A percentile compares a stretch with the other conserved stretches of the same genome.
These are phyloP conservation scores for Fusarium phyllophilum DNA, from an alignment of 2,329 filamentous ascomycete genomes.

Conservation along the genomic window DNA sequence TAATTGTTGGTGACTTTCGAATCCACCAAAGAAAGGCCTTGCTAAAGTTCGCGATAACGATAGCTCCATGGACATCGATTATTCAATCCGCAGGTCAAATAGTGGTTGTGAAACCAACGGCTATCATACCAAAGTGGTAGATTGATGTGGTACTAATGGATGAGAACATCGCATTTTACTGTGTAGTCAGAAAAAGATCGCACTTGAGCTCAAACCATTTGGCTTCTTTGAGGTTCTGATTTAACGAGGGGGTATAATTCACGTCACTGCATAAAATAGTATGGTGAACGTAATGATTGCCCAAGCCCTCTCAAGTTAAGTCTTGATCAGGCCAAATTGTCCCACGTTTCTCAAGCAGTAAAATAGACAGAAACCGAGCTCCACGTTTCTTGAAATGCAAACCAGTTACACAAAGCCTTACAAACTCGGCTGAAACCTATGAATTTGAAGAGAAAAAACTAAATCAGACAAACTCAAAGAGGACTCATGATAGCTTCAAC, in stretches of 20 bases:
- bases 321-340: not conserved
- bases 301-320: not conserved
- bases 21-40: not conserved
- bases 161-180: not conserved
- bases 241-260: too few species aligned
- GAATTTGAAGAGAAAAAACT: not conserved
- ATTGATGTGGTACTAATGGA: not conserved
- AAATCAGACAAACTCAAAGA: not conserved
- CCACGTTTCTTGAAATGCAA: not conserved
- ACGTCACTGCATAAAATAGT: too few species aligned
- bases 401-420: not conserved
- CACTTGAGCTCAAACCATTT: not conserved
- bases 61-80: not conserved
- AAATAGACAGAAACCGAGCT: not conserved
- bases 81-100: not conserved
- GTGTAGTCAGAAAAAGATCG: not conserved
- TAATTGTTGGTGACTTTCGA: not conserved
- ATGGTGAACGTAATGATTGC: not conserved
- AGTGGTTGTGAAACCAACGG: not conserved
- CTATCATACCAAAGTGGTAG: not conserved
- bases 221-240: too few species aligned
- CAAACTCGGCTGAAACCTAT: not conserved
- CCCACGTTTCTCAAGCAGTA: not conserved
- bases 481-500: constrained; percentile 7
- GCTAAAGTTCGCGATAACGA: not conserved